Base-by-base conservation (phyloP, 305 asterid species). In the Fraxinus greggii region DNA sequence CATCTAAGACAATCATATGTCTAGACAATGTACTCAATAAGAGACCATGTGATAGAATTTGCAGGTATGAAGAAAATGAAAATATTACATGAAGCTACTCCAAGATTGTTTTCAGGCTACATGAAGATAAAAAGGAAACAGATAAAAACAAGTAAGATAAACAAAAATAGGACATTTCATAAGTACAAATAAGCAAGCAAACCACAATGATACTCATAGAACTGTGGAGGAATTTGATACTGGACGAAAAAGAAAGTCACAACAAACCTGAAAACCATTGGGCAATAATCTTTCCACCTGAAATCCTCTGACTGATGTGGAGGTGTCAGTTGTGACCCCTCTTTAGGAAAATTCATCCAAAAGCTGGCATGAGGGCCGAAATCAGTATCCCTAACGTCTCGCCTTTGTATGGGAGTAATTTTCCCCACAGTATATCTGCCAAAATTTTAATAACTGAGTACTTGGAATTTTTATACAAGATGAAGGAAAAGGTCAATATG, bases 211-310 rank as follows among this genome's bases (percentile, higher is more conserved):
- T 35, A 61, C 70, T 48, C 79, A 72, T 29, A 17, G 1, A 78
- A 31, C 59, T 26, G 63, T 61, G n/a, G 32, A 77, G 24, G 36
- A 26, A 33, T 70, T n/a, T 33, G n/a, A 76, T 23, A 73, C 19
- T 29, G 29, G 48, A 45, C 15, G 23, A 40, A 70, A 79, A 77
- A 31, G 74, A 79, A 81, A 80, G 61, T 77, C 38, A 65, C 82
- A 56, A 77, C 92, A 13, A 78, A 97, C 99, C 99, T 97, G 95
- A 97, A 97, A 86, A 97, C 98, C 98, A 97, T 93, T 59, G 99
- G 99, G 89, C 99, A 95, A 78, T 95, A 97, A 86, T 95, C 98
- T 89, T 97, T 97, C 99, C 99, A 97, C 91, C 87, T 94, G 89
- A 97, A 97, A 91, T 93, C 98, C 32, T 93, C 99, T 9, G 99